Evolutionary conservation across 345 rosid genomes (phyloP).

Genomic region (Aethionema arabicum): DNA sequence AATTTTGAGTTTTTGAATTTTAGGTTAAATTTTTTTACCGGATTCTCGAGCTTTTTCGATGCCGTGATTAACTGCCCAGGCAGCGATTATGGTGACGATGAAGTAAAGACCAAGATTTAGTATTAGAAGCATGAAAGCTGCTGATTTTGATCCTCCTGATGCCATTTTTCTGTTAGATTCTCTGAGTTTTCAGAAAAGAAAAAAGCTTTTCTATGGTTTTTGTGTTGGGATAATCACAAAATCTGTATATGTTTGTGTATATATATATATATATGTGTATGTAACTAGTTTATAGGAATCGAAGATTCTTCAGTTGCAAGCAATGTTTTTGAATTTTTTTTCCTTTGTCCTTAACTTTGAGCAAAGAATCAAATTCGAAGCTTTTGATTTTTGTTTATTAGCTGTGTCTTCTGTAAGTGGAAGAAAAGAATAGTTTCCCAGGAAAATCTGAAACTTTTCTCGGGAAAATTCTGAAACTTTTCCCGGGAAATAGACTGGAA

Average conservation of each 20-base stretch:
- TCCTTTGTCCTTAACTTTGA: constrained; percentile 25
- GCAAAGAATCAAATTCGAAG: constrained; percentile 37
- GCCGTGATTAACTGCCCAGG: constrained; percentile 80
- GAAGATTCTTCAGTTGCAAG: constrained; percentile 46
- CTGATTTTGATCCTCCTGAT: constrained; percentile 61
- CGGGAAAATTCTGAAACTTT: background rate
- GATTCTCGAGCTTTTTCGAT: constrained; percentile 59
- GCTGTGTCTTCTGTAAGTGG: constrained; percentile 6
- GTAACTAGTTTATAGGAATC: constrained; percentile 18
- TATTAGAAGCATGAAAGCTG: constrained; percentile 58
- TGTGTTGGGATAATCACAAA: constrained; percentile 30
- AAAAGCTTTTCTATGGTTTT: constrained; percentile 6
- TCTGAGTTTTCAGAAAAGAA: constrained; percentile 26
- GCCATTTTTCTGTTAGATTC: constrained; percentile 50
- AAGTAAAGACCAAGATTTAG: constrained; percentile 71
- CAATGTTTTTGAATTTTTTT: constrained; percentile 37
- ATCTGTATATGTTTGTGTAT: constrained; percentile 4
- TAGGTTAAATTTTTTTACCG: constrained; percentile 42
- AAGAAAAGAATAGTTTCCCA: constrained; percentile 25
- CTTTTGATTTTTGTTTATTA: constrained; percentile 21
- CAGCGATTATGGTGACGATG: constrained; percentile 55
- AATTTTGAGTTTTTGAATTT: too few relatives aligned
- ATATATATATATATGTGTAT: constrained; percentile 18
- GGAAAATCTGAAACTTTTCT: background rate
- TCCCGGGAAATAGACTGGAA: background rate